Conservation (phyloP, 202 grass and related monocot genomes). For the Bolboschoenoplectus hybrid region DNA sequence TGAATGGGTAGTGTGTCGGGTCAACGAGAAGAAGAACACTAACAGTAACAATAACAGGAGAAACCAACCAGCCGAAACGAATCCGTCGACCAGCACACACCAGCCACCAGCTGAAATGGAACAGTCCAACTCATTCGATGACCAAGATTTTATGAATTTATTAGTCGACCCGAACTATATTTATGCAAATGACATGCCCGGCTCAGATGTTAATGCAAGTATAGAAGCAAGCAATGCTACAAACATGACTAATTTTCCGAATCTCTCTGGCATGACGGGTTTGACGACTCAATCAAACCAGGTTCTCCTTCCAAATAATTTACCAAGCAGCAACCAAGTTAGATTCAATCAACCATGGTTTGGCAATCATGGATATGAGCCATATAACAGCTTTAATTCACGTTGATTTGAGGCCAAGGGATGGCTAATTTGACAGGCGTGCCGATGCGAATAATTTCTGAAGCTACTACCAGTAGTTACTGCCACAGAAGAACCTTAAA, state of each 20-base stretch:
- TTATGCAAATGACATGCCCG: conserved; percentile 32
- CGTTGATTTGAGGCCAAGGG: conserved; percentile 6
- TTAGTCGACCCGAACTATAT: conserved; percentile 35
- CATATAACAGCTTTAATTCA: background rate
- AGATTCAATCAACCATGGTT: background rate
- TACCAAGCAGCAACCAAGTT: conserved; percentile 16
- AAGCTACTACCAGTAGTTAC: conserved; percentile 9
- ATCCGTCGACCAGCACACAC: conserved; percentile 5
- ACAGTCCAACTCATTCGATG: conserved; percentile 30
- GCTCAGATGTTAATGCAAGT: background rate
- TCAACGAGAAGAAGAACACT: conserved; percentile 58
- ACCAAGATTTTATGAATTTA: conserved; percentile 41
- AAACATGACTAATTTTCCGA: background rate
- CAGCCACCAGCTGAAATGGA: conserved; percentile 13
- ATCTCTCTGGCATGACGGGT: conserved; percentile 24
- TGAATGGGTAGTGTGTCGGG: conserved; percentile 85
- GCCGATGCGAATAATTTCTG: background rate
- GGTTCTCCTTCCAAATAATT: conserved; percentile 29
- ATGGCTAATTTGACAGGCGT: conserved; percentile 6
- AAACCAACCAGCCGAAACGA: conserved; percentile 41
- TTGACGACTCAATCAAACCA: background rate
- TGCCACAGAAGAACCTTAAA: background rate
- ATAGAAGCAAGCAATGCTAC: conserved; percentile 13
- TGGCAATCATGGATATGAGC: background rate
- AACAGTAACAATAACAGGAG: conserved; percentile 31